Percentiles rank a stretch among this genome's conserved stretches.
These are phyloP conservation scores for Barnettozyma sp. DNA, from an alignment of 805 yeast species.

Conservation along the genomic window DNA sequence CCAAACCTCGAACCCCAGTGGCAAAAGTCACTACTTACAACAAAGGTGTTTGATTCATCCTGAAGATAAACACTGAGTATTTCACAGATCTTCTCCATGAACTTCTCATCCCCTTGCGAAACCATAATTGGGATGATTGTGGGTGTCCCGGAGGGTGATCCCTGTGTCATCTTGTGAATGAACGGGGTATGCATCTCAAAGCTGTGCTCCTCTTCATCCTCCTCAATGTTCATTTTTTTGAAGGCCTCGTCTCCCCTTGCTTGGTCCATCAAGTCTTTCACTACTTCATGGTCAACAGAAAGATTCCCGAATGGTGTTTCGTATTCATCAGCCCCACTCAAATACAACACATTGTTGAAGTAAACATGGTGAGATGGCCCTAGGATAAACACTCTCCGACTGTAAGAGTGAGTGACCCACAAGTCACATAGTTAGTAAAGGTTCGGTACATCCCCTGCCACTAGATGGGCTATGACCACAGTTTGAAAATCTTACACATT, in stretches of 20 bases:
- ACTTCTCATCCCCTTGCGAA: conserved; percentile 46
- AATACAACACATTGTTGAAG: conserved; percentile 51
- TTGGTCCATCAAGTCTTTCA: conserved; percentile 33
- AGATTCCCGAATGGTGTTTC: conserved; percentile 82
- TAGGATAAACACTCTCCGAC: conserved; percentile 63
- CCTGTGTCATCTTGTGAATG: conserved; percentile 42
- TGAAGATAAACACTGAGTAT: conserved; percentile 46
- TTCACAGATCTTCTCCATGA: conserved; percentile 39
- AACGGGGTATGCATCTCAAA: conserved; percentile 93
- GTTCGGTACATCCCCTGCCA: no score
- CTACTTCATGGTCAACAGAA: conserved; percentile 50
- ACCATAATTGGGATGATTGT: conserved; percentile 74
- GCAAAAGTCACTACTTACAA: conserved; percentile 86
- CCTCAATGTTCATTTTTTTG: conserved; percentile 45
- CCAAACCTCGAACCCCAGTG: conserved; percentile 82
- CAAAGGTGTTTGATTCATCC: conserved; percentile 56
- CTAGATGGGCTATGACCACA: no score
- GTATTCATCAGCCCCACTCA: conserved; percentile 47
- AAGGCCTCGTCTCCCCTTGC: no score
- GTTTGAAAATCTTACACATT: conserved; percentile 28
- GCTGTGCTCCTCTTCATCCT: conserved; percentile 84
- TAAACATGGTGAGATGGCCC: conserved; percentile 95
- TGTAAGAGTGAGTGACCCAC: conserved; percentile 14
- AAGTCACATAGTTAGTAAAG: no score
- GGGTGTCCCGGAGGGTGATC: conserved; percentile 30